Evolutionary conservation across 2,329 filamentous ascomycete genomes (phyloP).

Genomic region (Ustulina deusta): DNA sequence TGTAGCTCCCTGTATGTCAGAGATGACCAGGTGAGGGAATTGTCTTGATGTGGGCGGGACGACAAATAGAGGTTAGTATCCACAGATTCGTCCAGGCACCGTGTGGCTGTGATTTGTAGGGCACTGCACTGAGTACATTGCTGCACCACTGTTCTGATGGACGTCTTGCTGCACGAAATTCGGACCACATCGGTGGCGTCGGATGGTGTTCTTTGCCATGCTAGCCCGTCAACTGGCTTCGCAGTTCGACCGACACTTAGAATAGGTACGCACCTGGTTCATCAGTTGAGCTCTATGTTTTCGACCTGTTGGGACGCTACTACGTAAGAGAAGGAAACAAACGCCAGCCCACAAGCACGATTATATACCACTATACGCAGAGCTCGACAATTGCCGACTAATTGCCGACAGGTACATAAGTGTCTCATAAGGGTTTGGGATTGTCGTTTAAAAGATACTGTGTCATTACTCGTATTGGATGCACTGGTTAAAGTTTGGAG

Average conservation of each 20-base stretch:
- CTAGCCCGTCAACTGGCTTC: neutral
- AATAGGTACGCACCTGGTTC: neutral
- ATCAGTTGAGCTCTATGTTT: too few relatives aligned
- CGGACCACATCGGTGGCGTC: slow-evolving; percentile 35
- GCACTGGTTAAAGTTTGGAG: slow-evolving; percentile 17
- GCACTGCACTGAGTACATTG: neutral
- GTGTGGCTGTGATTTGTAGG: slow-evolving; percentile 34
- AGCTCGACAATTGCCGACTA: slow-evolving; percentile 6
- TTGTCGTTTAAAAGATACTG: slow-evolving; percentile 13
- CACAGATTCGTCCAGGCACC: slow-evolving; percentile 33
- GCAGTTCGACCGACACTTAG: too few relatives aligned
- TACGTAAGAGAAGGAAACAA: neutral
- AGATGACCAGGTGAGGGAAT: slow-evolving; percentile 28
- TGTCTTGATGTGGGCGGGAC: slow-evolving; percentile 11
- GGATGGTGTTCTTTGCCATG: slow-evolving; percentile 30
- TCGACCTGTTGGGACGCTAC: neutral
- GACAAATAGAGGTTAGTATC: slow-evolving; percentile 7
- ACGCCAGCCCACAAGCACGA: neutral
- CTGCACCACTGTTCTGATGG: slow-evolving; percentile 30
- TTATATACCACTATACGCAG: neutral
- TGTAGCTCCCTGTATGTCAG: neutral
- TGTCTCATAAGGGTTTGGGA: neutral
- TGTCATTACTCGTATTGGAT: slow-evolving; percentile 37
- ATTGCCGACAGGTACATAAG: slow-evolving; percentile 1
- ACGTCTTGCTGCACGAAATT: slow-evolving; percentile 35